Percentiles rank a stretch among this genome's conserved stretches.
These are phyloP conservation scores for Eucalyptus regnans DNA, from an alignment of 345 rosid genomes.

Conservation along the genomic window DNA sequence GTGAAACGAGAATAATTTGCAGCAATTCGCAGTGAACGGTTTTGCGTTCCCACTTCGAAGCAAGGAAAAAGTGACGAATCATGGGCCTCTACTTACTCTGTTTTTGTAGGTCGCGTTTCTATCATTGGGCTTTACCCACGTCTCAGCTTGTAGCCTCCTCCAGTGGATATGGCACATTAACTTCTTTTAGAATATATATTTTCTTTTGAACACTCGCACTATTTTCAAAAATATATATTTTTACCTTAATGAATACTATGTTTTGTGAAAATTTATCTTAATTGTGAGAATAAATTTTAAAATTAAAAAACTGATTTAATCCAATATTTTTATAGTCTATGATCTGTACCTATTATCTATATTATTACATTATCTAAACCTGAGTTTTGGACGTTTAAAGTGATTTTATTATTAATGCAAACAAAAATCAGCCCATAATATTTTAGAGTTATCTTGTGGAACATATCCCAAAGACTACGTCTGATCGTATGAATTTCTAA, in stretches of 20 bases:
- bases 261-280: not conserved
- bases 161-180: not conserved
- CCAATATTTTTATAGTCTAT: not conserved
- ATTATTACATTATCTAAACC: not conserved
- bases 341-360: not conserved
- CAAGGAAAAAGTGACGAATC: not conserved
- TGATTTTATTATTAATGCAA: not conserved
- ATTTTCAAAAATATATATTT: not conserved
- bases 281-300: not conserved
- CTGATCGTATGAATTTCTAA: no score
- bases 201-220: not conserved
- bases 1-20: not conserved
- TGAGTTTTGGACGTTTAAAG: not conserved
- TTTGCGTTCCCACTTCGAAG: not conserved
- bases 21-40: not conserved
- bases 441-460: not conserved
- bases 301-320: not conserved
- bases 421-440: not conserved
- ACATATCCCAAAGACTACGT: not conserved
- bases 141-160: not conserved
- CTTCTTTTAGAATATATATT: not conserved
- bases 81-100: not conserved
- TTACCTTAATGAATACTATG: not conserved
- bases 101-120: not conserved
- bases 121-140: not conserved